A percentile compares a stretch with the other conserved stretches of the same genome.
These are phyloP conservation scores for Ascochyta clinopodiicola DNA, from an alignment of 2,329 filamentous ascomycete species.

Conservation along the genomic window DNA sequence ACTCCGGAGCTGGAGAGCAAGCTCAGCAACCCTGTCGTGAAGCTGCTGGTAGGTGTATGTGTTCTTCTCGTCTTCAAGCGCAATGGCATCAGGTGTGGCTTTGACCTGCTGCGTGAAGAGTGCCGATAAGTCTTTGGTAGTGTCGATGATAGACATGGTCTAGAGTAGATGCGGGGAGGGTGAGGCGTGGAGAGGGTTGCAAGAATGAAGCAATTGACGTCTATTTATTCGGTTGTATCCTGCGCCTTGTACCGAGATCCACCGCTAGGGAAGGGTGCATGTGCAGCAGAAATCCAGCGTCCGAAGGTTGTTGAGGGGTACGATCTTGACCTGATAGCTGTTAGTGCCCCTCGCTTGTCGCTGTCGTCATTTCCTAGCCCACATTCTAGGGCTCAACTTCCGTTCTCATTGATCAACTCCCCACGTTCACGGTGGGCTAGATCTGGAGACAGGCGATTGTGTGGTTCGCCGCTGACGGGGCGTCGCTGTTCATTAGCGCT, in stretches of 20 bases:
- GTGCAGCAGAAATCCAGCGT: conserved; percentile 23
- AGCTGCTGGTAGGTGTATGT: conserved; percentile 76
- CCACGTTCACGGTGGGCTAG: conserved; percentile 18
- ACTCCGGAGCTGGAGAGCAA: conserved; percentile 68
- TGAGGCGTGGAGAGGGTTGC: conserved; percentile 3
- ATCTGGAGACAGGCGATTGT: conserved; percentile 13
- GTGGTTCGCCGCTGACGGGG: conserved; percentile 27
- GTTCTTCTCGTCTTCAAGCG: conserved; percentile 72
- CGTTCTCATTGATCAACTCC: conserved; percentile 29
- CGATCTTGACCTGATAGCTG: conserved; percentile 13
- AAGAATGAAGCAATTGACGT: conserved; percentile 22
- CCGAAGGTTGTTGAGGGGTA: conserved; percentile 15
- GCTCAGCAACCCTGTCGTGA: conserved; percentile 69
- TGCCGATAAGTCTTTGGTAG: conserved; percentile 72
- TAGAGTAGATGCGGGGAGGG: conserved; percentile 12
- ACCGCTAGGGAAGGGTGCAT: conserved; percentile 23
- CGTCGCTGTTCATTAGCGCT: conserved; percentile 23
- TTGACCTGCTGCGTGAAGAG: conserved; percentile 74
- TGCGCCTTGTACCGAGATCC: conserved; percentile 23
- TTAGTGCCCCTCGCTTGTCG: conserved; percentile 19
- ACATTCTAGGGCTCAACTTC: conserved; percentile 16
- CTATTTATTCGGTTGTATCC: conserved; percentile 26
- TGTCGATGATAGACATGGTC: conserved; percentile 72
- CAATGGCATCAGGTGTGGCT: conserved; percentile 71
- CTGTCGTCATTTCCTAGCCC: conserved; percentile 19